Base-by-base conservation (phyloP, 805 yeast genomes). In the Ogataea trehaloabstinens region DNA sequence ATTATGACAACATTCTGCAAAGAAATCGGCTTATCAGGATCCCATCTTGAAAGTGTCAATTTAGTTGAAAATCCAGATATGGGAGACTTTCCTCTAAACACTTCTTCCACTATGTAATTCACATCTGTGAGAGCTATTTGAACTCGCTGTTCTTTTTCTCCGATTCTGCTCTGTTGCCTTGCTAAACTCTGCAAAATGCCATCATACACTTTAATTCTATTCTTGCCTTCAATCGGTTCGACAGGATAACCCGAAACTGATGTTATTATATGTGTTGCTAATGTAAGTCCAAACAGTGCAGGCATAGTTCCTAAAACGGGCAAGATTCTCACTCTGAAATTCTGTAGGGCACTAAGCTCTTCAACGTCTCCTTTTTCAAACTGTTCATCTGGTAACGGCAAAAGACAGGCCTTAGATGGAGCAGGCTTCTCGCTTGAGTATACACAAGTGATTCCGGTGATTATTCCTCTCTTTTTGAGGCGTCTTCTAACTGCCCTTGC, bases 221-320 rank as follows among this genome's bases (percentile, higher is more conserved):
- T 85, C 59, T 88, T 89, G 6, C 95, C 96, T 50, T 88, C 95
- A 30, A 87, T 77, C 35, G 95, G 93, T 46, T 91, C 96, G 37
- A 83, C 78, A 18, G 95, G 93, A 58, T 93, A 93, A 1, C 93
- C 96, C 1, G 95, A 80, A 6, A 88, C 79, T 3, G 74, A 64
- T 2, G 95, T 85, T 24, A 93, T 63, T 17, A 93, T 68, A 64
- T 86, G 82, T 0, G 96, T 84, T 3, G 96, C 95, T 40, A 91
- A 75, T 0, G 96, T 78, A 34, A 93, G 71, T 1, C 98, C 99
- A 67, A 93, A 93, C 64, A 91, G 83, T 7, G 93, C 97, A 1
- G 99, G 99, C 83, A 93, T 80, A 0, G 99, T 87, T 3, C 99
- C 98, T 46, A 93, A 66, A 0, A 93, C 99, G 0, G 99, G 99